Percentiles rank a stretch among this genome's conserved stretches.
phyloP scores from a whole-genome alignment of 805 yeast genomes.

The Metschnikowia arizonensis region DNA sequence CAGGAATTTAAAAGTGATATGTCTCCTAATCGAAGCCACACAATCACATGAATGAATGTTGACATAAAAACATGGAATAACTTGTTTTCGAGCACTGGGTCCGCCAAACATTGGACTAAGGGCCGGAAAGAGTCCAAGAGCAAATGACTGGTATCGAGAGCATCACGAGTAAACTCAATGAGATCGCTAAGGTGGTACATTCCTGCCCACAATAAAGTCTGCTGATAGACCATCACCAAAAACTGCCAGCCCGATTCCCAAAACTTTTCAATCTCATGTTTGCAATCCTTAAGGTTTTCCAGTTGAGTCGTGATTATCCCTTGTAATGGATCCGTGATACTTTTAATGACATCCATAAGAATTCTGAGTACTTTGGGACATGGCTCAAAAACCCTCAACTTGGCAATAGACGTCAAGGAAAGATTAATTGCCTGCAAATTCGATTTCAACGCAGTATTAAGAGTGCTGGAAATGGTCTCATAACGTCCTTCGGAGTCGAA shows the following conservation, averaged over 20 bases:
- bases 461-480: conserved; percentile 62
- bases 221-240: conserved; percentile 59
- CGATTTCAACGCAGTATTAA: conserved; percentile 41
- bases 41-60: conserved; percentile 65
- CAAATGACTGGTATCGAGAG: conserved; percentile 69
- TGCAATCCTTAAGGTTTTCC: conserved; percentile 5
- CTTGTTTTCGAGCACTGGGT: conserved; percentile 10
- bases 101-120: conserved; percentile 20
- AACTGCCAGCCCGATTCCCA: conserved; percentile 78
- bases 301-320: conserved; percentile 43
- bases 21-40: conserved; percentile 83
- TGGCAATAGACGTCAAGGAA: conserved; percentile 43
- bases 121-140: conserved; percentile 63
- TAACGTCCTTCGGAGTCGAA: conserved; percentile 71
- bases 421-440: conserved; percentile 48
- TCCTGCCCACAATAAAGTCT: conserved; percentile 74
- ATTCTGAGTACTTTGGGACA: conserved; percentile 72
- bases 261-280: conserved; percentile 33
- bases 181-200: conserved; percentile 51
- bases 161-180: conserved; percentile 82
- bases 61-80: conserved; percentile 52
- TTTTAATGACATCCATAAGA: conserved; percentile 64
- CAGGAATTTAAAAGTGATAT: conserved; percentile 67
- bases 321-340: conserved; percentile 60
- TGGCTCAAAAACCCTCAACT: conserved; percentile 57